Conservation (phyloP, 768 basidiomycete species). For the Psilocybe subaeruginosa region DNA sequence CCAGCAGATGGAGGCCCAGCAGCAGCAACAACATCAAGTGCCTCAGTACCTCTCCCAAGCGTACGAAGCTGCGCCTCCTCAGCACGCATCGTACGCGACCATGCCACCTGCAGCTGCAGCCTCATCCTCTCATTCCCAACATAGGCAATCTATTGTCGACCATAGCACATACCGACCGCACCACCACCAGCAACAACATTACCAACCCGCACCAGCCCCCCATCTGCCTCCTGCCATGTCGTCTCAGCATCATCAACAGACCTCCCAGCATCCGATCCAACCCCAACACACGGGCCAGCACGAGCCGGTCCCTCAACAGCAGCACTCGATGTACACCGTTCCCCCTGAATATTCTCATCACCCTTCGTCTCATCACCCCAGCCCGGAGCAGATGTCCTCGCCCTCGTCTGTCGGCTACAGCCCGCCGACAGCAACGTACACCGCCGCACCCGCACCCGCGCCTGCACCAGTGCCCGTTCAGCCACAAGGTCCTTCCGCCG, state of each 20-base stretch:
- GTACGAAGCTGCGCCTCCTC: conserved; percentile 12
- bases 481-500: not conserved
- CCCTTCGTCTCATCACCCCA: conserved; percentile 9
- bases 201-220: not conserved
- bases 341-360: conserved; percentile 26
- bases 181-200: conserved; percentile 8
- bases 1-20: conserved; percentile 22
- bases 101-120: not conserved
- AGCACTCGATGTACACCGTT: conserved; percentile 35
- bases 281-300: conserved; percentile 5
- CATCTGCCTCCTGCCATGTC: not conserved
- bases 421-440: conserved; percentile 17
- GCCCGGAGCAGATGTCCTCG: conserved; percentile 15
- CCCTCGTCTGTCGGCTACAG: conserved; percentile 17
- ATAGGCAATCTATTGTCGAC: conserved; percentile 3
- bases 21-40: conserved; percentile 23
- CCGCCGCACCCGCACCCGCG: conserved; percentile 3
- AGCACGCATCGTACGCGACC: not conserved
- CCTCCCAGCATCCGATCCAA: conserved; percentile 10
- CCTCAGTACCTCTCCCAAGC: conserved; percentile 20
- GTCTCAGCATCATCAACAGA: conserved; percentile 4
- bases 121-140: conserved; percentile 5
- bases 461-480: not conserved
- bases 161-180: not conserved
- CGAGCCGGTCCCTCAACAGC: conserved; percentile 12